A percentile compares a stretch with the other conserved stretches of the same genome.
These are phyloP conservation scores for Thuidium tamariscinum DNA, from an alignment of 225 moss, liverwort and hornwort genomes.

Conservation along the genomic window DNA sequence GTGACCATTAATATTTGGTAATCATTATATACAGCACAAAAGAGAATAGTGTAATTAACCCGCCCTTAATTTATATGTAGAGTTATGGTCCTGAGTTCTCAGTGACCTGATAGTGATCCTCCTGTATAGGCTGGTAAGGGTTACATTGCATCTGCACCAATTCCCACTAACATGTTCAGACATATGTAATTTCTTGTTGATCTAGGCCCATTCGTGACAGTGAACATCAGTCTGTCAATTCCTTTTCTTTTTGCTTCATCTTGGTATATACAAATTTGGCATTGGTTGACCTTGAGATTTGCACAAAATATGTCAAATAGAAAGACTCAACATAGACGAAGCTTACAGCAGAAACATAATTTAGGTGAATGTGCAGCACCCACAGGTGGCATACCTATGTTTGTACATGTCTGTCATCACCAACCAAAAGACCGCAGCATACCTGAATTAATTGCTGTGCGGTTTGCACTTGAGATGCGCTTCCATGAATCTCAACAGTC, in stretches of 20 bases:
- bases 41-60: neutral
- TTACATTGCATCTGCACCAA: conserved; percentile 67
- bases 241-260: neutral
- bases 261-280: conserved; percentile 10
- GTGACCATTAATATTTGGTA: neutral
- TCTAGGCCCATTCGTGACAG: conserved; percentile 9
- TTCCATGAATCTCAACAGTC: conserved; percentile 98
- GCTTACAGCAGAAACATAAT: neutral
- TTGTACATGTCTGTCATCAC: neutral
- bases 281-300: neutral
- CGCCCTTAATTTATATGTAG: conserved; percentile 13
- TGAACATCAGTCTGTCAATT: neutral
- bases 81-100: conserved; percentile 44
- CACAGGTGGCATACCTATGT: neutral
- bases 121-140: conserved; percentile 59
- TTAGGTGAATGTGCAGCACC: neutral
- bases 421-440: neutral
- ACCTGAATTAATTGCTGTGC: conserved; percentile 99
- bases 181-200: conserved; percentile 10
- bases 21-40: conserved; percentile 11
- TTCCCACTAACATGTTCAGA: conserved; percentile 52
- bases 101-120: conserved; percentile 65
- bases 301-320: conserved; percentile 1
- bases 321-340: neutral
- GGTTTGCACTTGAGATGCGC: conserved; percentile 98